Conservation (phyloP, 164 flowering plant species). For the Annona cherimola region DNA sequence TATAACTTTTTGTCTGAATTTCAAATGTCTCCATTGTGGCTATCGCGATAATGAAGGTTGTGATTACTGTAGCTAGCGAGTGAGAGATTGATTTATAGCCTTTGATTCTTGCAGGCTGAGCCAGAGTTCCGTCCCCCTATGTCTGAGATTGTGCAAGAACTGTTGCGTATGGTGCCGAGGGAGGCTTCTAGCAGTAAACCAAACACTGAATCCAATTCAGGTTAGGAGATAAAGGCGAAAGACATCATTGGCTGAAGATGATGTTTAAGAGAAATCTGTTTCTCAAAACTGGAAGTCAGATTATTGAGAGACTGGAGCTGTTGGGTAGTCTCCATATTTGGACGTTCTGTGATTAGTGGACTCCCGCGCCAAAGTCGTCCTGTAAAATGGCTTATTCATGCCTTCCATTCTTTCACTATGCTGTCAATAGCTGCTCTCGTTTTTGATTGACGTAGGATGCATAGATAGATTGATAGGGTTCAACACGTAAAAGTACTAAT, state of each 20-base stretch:
- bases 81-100: too few relatives aligned
- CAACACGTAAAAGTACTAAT: not conserved
- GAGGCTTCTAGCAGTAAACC: conserved; percentile 39
- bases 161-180: conserved; percentile 55
- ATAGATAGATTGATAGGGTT: not conserved
- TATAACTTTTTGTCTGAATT: too few relatives aligned
- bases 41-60: too few relatives aligned
- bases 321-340: not conserved
- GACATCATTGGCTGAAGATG: not conserved
- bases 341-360: not conserved
- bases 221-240: not conserved
- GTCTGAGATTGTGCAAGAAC: conserved; percentile 89
- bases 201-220: conserved; percentile 15
- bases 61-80: too few relatives aligned
- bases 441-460: not conserved
- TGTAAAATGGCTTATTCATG: not conserved
- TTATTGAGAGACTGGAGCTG: not conserved
- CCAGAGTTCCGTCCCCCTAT: conserved; percentile 92
- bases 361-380: not conserved
- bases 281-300: not conserved
- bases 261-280: not conserved
- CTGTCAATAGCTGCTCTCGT: not conserved
- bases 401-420: not conserved
- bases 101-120: conserved; percentile 49
- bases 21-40: too few relatives aligned